Conservation (phyloP, 1,284 basidiomycete genomes). For the Sporisorium sorghi region DNA sequence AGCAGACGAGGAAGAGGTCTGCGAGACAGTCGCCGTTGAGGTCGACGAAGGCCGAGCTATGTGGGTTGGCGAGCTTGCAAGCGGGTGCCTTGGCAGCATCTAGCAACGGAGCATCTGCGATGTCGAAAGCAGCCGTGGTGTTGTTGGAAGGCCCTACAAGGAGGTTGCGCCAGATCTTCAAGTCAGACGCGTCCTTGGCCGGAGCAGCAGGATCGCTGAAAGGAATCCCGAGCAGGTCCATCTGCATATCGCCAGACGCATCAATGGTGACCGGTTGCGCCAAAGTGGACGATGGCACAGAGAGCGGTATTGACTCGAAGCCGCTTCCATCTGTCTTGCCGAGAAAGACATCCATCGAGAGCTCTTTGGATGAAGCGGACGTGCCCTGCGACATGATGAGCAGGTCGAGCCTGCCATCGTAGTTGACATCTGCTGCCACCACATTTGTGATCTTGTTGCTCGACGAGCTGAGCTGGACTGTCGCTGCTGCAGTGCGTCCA, state of each 20-base stretch:
- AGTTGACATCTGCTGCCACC: conserved; percentile 90
- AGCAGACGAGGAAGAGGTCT: conserved; percentile 92
- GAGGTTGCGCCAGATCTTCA: conserved; percentile 60
- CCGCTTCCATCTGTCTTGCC: conserved; percentile 41
- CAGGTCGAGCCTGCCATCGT: conserved; percentile 88
- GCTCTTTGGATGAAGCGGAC: conserved; percentile 23
- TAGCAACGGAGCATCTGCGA: conserved; percentile 30
- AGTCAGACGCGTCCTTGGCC: conserved; percentile 31
- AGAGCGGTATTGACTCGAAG: conserved; percentile 66
- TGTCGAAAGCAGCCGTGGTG: conserved; percentile 36
- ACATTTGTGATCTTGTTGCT: conserved; percentile 75
- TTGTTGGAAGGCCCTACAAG: conserved; percentile 18
- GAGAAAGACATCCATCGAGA: conserved; percentile 45
- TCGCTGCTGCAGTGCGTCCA: conserved; percentile 72
- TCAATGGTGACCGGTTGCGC: conserved; percentile 89
- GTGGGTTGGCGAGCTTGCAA: conserved; percentile 85
- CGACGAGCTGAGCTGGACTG: conserved; percentile 51
- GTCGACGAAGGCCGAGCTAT: conserved; percentile 95
- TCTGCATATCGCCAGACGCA: conserved; percentile 85
- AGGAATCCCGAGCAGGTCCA: conserved; percentile 84
- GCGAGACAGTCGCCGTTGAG: conserved; percentile 93
- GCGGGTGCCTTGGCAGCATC: conserved; percentile 35
- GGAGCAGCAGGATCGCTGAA: conserved; percentile 58
- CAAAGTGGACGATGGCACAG: conserved; percentile 76
- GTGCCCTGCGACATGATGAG: conserved; percentile 77